Evolutionary conservation across 2,329 filamentous ascomycete genomes (phyloP), one percentile per base, ranked within the genome.

Genomic region (Trichoderma sp.): DNA sequence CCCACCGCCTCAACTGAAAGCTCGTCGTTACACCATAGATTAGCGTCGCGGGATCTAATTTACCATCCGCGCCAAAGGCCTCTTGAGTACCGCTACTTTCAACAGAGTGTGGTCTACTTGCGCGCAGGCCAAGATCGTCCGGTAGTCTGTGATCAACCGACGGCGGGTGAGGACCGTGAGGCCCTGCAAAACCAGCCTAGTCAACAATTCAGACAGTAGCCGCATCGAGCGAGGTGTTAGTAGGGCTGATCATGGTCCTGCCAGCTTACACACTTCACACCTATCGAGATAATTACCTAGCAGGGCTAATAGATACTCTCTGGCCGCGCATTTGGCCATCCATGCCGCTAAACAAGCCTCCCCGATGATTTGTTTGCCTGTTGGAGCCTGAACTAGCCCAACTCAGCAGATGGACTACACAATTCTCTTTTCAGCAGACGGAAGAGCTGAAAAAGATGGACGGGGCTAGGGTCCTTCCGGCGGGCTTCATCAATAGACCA

Each of bases 41-140:
- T 59, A 58, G 53, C 37, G 58, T 52, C 52, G 49, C 64, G 53
- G 64, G 40, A 67, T 58, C 64, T 67, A 67, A 59, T 52, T 52
- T 59, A 52, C 40, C 55, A 67, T 52, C 55, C 53, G 55, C 55
- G 40, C 55, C 64, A 52, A 47, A 66, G 6, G 8, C 21, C 24
- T 24, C 29, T 40, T 4, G 33, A 49, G 53, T 52, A 67, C 29
- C 35, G 55, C 37, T 59, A 59, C 64, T 49, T 49, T 6, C 47
- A 49, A 6, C 47, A 49, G 4, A 35, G 4, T 14, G 47, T 24
- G 21, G 1, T 58, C 49, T 33, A 35, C 33, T 35, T 35, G 11
- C 33, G 53, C n/a, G 64, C 40, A 37, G 29, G 55, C 40, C 64
- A 52, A 52, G 55, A 59, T 59, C 55, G 53, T 59, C 29, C 55